Evolutionary conservation across 768 basidiomycete genomes (phyloP).

Genomic region (Agaricus bisporus): DNA sequence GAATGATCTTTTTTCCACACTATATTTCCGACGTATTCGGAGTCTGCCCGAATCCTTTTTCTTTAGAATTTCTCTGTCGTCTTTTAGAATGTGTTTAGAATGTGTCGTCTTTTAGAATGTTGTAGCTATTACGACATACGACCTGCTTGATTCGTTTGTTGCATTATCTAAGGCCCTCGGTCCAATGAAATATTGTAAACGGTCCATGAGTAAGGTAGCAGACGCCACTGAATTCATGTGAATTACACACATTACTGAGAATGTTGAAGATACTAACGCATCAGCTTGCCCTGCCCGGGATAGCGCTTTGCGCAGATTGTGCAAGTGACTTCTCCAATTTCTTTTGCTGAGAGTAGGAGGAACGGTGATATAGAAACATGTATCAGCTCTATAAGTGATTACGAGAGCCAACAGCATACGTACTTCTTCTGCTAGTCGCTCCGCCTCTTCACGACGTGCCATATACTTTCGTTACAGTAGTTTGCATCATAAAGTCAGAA

Average conservation of each 20-base stretch:
- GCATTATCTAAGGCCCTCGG: neutral
- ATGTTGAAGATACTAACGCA: neutral
- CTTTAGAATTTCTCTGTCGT: neutral
- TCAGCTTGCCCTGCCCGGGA: neutral
- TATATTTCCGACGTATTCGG: neutral
- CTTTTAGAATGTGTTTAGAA: neutral
- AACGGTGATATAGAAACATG: neutral
- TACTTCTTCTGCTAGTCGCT: neutral
- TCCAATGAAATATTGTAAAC: neutral
- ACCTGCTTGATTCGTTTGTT: neutral
- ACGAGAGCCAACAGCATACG: neutral
- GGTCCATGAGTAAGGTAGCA: neutral
- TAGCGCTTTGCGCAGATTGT: neutral
- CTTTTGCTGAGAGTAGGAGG: neutral
- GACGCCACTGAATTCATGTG: neutral
- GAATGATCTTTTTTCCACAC: slow-evolving; percentile 11
- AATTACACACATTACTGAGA: neutral
- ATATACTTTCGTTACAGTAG: neutral
- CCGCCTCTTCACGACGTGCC: neutral
- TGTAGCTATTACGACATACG: neutral
- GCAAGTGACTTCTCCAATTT: slow-evolving; percentile 1
- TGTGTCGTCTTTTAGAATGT: neutral
- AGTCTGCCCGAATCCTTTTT: neutral
- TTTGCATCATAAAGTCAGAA: neutral
- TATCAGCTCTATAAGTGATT: neutral